These are phyloP conservation scores for Hypericum perforatum DNA, from an alignment of 345 rosid genomes.

Conservation along the genomic window DNA sequence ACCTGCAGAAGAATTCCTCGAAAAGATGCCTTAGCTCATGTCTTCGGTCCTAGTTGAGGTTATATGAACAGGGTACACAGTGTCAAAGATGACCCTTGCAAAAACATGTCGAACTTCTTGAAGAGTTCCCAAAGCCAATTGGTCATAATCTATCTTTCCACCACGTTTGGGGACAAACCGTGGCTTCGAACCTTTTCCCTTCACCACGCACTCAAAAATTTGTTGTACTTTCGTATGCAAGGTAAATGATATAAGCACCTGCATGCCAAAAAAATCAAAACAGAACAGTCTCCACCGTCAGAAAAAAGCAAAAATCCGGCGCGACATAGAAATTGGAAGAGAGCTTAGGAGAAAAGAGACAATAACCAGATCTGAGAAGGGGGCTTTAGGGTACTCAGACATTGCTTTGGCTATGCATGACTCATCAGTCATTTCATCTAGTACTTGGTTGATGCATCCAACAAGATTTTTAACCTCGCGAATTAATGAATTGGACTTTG, in stretches of 20 bases:
- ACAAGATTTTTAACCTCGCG: constrained; percentile 63
- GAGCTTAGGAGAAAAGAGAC: neutral
- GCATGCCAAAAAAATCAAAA: constrained; percentile 3
- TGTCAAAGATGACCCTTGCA: constrained; percentile 82
- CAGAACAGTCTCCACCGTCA: too few relatives aligned
- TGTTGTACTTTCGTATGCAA: constrained; percentile 32
- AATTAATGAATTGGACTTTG: constrained; percentile 19
- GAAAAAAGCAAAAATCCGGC: too few relatives aligned
- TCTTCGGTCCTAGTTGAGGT: constrained; percentile 1
- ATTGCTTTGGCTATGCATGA: constrained; percentile 48
- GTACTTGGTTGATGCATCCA: constrained; percentile 34
- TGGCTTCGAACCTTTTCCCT: constrained; percentile 11
- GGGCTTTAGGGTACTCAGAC: constrained; percentile 48
- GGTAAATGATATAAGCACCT: constrained; percentile 64
- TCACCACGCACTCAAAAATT: constrained; percentile 55
- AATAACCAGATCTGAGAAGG: constrained; percentile 67
- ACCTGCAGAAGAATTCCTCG: neutral
- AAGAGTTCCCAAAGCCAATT: constrained; percentile 41
- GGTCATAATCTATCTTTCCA: constrained; percentile 43
- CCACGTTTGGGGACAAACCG: constrained; percentile 40
- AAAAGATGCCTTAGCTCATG: neutral
- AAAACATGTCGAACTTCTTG: constrained; percentile 52
- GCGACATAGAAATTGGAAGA: too few relatives aligned
- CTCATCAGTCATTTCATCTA: constrained; percentile 51
- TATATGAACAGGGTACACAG: constrained; percentile 47